A percentile compares a stretch with the other conserved stretches of the same genome.
Evolutionary conservation across 1,284 basidiomycete genomes (phyloP).

Genomic region (Malassezia pachydermatis): DNA sequence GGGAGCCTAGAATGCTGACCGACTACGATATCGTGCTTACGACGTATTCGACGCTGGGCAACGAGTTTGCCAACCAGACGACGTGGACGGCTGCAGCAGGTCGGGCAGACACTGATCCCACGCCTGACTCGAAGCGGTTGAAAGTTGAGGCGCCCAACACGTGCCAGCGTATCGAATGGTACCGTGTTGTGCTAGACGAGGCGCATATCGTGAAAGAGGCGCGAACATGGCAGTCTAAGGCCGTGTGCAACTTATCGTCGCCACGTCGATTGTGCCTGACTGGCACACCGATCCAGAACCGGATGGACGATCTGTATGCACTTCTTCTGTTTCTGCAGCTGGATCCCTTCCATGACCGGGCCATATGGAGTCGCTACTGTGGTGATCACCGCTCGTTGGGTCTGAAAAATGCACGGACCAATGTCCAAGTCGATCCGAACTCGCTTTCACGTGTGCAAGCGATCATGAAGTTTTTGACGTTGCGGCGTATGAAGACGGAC

Average conservation of each 20-base stretch:
- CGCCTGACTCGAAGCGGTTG: neutral
- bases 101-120: constrained; percentile 10
- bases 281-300: constrained; percentile 97
- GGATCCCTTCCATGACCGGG: constrained; percentile 83
- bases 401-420: constrained; percentile 13
- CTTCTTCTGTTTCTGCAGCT: constrained; percentile 90
- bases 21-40: constrained; percentile 96
- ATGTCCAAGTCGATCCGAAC: constrained; percentile 58
- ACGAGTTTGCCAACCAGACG: constrained; percentile 80
- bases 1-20: constrained; percentile 71
- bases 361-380: constrained; percentile 82
- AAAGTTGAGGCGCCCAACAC: constrained; percentile 62
- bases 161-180: constrained; percentile 89
- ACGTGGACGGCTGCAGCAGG: constrained; percentile 28
- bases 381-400: constrained; percentile 68
- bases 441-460: constrained; percentile 88
- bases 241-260: constrained; percentile 85
- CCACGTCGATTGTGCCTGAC: constrained; percentile 87
- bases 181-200: constrained; percentile 13
- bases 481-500: constrained; percentile 89
- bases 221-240: constrained; percentile 80
- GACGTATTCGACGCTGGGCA: constrained; percentile 87
- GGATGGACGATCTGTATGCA: constrained; percentile 92
- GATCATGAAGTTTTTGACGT: constrained; percentile 90
- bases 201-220: constrained; percentile 79